These are phyloP conservation scores for Euptelea pleiosperma DNA, from an alignment of 164 flowering plant species.

Conservation along the genomic window DNA sequence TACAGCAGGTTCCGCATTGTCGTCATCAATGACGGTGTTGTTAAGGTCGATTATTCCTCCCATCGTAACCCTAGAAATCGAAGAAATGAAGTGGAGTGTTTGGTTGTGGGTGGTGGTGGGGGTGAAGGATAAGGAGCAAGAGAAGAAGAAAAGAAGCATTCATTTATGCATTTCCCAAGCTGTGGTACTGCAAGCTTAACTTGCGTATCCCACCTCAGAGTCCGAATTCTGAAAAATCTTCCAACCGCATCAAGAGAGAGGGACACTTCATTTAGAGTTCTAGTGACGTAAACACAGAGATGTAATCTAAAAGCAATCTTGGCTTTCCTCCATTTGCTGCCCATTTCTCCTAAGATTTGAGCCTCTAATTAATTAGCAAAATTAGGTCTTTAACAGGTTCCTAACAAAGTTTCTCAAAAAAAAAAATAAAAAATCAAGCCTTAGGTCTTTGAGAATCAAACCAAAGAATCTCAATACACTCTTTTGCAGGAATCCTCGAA, in stretches of 20 bases:
- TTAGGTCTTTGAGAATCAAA: neutral
- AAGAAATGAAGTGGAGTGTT: slow-evolving; percentile 8
- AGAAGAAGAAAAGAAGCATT: slow-evolving; percentile 8
- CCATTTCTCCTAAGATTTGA: slow-evolving; percentile 34
- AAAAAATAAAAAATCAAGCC: too few species aligned
- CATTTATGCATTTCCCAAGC: slow-evolving; percentile 14
- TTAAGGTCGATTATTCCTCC: slow-evolving; percentile 79
- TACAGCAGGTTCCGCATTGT: slow-evolving; percentile 18
- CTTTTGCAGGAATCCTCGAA: neutral
- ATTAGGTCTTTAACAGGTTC: neutral
- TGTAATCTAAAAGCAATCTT: slow-evolving; percentile 57
- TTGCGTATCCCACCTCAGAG: neutral
- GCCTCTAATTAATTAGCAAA: neutral
- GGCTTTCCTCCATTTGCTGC: slow-evolving; percentile 72
- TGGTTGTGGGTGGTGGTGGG: neutral
- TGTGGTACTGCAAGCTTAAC: too few species aligned
- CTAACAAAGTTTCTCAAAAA: neutral
- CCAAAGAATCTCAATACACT: neutral
- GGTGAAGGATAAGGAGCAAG: slow-evolving; percentile 18
- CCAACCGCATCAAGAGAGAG: slow-evolving; percentile 13
- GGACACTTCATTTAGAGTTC: slow-evolving; percentile 29
- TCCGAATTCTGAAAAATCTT: too few species aligned
- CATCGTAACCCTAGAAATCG: slow-evolving; percentile 29
- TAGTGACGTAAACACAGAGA: slow-evolving; percentile 49
- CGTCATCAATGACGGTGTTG: slow-evolving; percentile 52